Percentiles rank a stretch among this genome's conserved stretches.
Evolutionary conservation across 495 filamentous ascomycete genomes (phyloP).

Genomic region (Neurospora sp.): DNA sequence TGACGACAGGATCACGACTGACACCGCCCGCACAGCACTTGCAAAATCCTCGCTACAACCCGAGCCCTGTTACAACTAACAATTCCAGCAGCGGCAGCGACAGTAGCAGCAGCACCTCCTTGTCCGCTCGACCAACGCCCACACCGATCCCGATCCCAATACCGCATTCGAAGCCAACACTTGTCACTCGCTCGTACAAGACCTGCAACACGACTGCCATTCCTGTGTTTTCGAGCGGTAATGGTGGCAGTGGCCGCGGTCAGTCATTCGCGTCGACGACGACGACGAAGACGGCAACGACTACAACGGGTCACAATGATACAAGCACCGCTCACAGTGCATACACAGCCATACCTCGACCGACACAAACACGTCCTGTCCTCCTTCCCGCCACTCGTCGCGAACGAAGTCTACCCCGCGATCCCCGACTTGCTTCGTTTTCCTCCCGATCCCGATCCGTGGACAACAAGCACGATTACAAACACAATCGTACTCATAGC

Average conservation of each 20-base stretch:
- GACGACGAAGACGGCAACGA: background rate
- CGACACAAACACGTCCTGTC: background rate
- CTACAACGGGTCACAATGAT: background rate
- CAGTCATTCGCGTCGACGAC: background rate
- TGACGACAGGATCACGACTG: background rate
- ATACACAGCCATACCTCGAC: background rate
- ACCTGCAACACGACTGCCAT: background rate
- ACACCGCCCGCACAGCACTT: background rate
- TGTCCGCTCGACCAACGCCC: background rate
- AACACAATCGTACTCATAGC: too few relatives aligned
- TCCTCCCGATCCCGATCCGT: background rate
- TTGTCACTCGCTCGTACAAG: background rate
- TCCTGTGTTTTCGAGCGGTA: background rate
- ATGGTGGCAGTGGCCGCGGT: background rate
- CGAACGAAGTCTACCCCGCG: background rate
- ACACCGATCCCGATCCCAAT: background rate
- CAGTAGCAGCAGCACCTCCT: background rate
- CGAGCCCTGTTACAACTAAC: background rate
- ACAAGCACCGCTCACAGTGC: background rate
- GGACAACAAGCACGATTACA: background rate
- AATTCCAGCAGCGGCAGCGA: background rate
- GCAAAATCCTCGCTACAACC: background rate
- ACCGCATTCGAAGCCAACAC: background rate
- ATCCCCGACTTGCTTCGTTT: background rate
- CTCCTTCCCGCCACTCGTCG: background rate